Evolutionary conservation across 2,329 filamentous ascomycete species (phyloP), one percentile per base, ranked within the genome.

Genomic region (Monilinia fructigena): DNA sequence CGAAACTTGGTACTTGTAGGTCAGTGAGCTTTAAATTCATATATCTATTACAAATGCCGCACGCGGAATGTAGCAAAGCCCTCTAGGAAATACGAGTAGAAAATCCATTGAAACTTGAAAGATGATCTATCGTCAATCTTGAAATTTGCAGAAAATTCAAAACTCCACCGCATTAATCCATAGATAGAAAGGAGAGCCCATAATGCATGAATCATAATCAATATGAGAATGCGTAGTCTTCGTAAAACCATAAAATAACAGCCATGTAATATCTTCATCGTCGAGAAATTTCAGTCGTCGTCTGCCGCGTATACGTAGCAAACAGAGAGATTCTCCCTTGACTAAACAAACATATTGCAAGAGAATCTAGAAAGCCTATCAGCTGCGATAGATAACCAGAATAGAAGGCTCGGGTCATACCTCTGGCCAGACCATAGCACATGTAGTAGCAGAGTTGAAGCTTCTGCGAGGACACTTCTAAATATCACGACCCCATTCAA

Each of bases 401-500:
- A n/a, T 26, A 45, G 4, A 20, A 28, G 20, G 26, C 16, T 48
- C 18, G 52, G 12, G 14, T n/a, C 48, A 54, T 47, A 66, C 63
- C 38, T 45, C 26, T 18, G 20, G 8, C n/a, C 20, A 35, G 52
- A 47, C 23, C 20, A 38, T 48, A 52, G 23, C 55, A 66, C 38
- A 61, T 20, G 14, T 40, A 31, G 4, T 61, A 61, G 52, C 47
- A 61, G 42, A 35, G 53, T 47, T 18, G 10, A 48, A 42, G 47
- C 38, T 35, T 10, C 26, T 38, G 20, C 40, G 12, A 47, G n/a
- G 16, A 12, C 0, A 31, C 26, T 54, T 26, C 35, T 47, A 67
- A 31, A 67, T 67, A 23, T 47, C 61, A 18, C 59, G 48, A n/a
- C 42, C 65, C 65, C 65, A 67, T 31, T 67, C 65, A 48, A 50